phyloP scores from a whole-genome alignment of 805 yeast species.

The Cyberlindnera amylophila region DNA sequence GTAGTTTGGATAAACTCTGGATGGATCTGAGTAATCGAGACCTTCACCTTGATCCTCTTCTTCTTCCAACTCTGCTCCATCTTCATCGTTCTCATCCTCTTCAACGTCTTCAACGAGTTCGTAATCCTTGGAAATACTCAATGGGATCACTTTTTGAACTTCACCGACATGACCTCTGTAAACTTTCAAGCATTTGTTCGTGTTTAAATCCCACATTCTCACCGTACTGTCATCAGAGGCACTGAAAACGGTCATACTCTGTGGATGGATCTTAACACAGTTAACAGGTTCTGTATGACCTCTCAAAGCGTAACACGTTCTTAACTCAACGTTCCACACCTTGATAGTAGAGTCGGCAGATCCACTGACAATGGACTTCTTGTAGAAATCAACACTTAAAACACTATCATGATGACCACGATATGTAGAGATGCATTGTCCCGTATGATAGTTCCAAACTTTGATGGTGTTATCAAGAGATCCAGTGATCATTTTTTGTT shows the following conservation, averaged over 20 bases:
- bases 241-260: slow-evolving; percentile 74
- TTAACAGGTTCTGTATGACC: slow-evolving; percentile 95
- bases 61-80: slow-evolving; percentile 15
- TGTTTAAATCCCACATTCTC: slow-evolving; percentile 88
- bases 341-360: slow-evolving; percentile 89
- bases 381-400: slow-evolving; percentile 73
- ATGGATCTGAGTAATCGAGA: slow-evolving; percentile 24
- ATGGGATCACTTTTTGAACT: slow-evolving; percentile 87
- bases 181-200: slow-evolving; percentile 72
- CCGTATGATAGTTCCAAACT: slow-evolving; percentile 95
- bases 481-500: slow-evolving; percentile 85
- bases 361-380: slow-evolving; percentile 85
- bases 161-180: slow-evolving; percentile 92
- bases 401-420: slow-evolving; percentile 90
- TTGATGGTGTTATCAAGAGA: slow-evolving; percentile 87
- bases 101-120: slow-evolving; percentile 41
- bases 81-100: slow-evolving; percentile 20
- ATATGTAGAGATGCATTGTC: slow-evolving; percentile 90
- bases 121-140: slow-evolving; percentile 63
- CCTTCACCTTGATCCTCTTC: slow-evolving; percentile 27
- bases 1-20: slow-evolving; percentile 67
- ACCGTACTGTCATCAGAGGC: slow-evolving; percentile 91
- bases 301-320: slow-evolving; percentile 87
- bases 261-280: slow-evolving; percentile 79
- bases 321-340: slow-evolving; percentile 93